Evolutionary conservation across 176 grass and related monocot species (phyloP), one percentile per base, ranked within the genome.

Genomic region (Bromus sterilis): DNA sequence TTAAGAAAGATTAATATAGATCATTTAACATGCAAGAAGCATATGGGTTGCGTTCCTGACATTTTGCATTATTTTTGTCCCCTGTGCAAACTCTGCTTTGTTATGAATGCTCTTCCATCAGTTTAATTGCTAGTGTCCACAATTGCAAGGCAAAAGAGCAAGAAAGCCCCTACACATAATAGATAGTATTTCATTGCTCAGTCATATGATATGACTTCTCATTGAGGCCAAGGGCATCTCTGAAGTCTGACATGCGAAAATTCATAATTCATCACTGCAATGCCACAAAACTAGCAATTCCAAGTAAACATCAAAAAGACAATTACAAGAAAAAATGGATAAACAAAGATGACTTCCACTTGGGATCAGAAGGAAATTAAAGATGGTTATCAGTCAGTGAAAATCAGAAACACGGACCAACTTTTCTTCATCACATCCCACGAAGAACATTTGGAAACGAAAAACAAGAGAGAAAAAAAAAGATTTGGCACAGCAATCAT

Each of bases 401-500:
- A 31, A 70, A 58, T 92, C 90, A 89, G 86, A 89, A 89, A 92
- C 86, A 92, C 83, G 86, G 83, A 92, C 90, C 90, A 82, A 91
- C 44, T 80, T 67, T 56, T 84, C 70, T 64, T 89, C 90, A 86
- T 92, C 86, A 89, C 20, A 23, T 71, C 86, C 90, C 51, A 21
- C 53, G 12, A 29, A 42, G 23, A 73, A 0, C 18, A 40, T 11
- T 46, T 46, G 16, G 3, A 32, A 34, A 33, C 3, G 0, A 9
- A 6, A 13, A 13, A 1, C 0, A 16, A 35, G 37, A 40, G 18
- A 1, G 1, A 9, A 13, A 9, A 33, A 31, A 57, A 28, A 4
- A 1, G 30, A 4, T 59, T 6, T 6, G 64, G 29, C 4, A 11
- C 68, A 79, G 9, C 16, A n/a, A 9, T 74, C 79, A 87, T 91